A percentile compares a stretch with the other conserved stretches of the same genome.
Evolutionary conservation across 164 flowering plant species (phyloP).

Genomic region (Warburgia ugandensis): DNA sequence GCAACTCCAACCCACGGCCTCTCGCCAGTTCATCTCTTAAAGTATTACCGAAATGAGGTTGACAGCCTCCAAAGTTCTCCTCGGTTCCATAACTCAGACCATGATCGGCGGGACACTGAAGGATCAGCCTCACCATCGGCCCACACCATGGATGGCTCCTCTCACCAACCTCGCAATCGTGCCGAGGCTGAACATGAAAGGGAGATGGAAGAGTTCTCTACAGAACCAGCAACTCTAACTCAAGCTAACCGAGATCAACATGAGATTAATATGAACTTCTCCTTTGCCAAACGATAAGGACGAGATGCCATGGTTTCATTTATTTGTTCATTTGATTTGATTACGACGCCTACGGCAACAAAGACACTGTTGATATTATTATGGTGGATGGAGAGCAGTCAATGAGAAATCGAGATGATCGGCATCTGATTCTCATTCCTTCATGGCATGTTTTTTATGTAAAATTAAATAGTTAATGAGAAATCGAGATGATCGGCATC

Average conservation of each 20-base stretch:
- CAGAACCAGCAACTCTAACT: slow-evolving; percentile 12
- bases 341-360: too few species aligned
- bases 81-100: slow-evolving; percentile 18
- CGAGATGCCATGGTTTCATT: too few species aligned
- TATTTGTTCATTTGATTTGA: too few species aligned
- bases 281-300: slow-evolving; percentile 21
- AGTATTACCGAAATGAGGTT: slow-evolving; percentile 23
- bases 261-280: slow-evolving; percentile 23
- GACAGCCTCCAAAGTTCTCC: slow-evolving; percentile 48
- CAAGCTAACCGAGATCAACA: slow-evolving; percentile 15
- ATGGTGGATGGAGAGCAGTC: too few species aligned
- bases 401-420: too few species aligned
- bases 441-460: too few species aligned
- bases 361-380: too few species aligned
- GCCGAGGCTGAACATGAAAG: slow-evolving; percentile 7
- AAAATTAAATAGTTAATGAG: too few species aligned
- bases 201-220: slow-evolving; percentile 12
- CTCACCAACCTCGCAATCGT: slow-evolving; percentile 9
- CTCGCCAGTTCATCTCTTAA: slow-evolving; percentile 56
- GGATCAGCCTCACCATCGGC: slow-evolving; percentile 29
- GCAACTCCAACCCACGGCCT: slow-evolving; percentile 35
- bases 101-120: slow-evolving; percentile 31
- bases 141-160: slow-evolving; percentile 22
- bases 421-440: too few species aligned
- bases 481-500: too few species aligned